A percentile compares a stretch with the other conserved stretches of the same genome.
Conservation (phyloP, 495 filamentous ascomycete species). For the Neurospora hispaniola region DNA sequence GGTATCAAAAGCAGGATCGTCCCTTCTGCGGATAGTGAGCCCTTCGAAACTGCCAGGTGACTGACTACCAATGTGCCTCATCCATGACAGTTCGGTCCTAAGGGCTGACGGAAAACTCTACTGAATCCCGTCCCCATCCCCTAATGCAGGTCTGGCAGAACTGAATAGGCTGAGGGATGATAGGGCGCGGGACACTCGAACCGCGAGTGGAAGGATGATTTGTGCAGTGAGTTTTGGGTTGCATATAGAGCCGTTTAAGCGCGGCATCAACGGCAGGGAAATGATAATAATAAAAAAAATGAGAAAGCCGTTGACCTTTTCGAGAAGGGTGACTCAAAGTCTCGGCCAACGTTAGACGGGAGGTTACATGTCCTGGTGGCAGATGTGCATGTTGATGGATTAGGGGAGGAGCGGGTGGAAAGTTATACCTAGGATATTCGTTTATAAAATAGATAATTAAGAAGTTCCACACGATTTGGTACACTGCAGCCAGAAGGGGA, state of each 20-base stretch:
- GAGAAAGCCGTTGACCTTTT: not conserved
- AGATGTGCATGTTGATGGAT: not conserved
- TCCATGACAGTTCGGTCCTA: not conserved
- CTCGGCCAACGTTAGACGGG: not conserved
- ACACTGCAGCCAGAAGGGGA: not conserved
- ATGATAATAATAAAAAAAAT: not conserved
- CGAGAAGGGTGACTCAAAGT: no score
- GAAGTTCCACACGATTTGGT: not conserved
- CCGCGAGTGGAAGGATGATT: not conserved
- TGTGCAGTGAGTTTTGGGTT: not conserved
- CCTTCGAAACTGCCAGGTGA: not conserved
- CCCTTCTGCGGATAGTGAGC: not conserved
- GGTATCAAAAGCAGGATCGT: not conserved
- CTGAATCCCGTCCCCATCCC: not conserved
- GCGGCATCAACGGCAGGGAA: not conserved
- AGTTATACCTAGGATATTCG: not conserved
- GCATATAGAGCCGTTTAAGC: not conserved
- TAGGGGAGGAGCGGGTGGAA: not conserved
- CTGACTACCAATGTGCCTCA: no score
- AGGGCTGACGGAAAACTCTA: not conserved
- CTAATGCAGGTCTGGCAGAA: not conserved
- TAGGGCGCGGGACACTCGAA: not conserved
- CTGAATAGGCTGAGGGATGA: not conserved
- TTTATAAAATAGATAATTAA: not conserved
- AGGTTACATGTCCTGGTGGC: not conserved